Percentiles rank a stretch among this genome's conserved stretches.
Evolutionary conservation across 257 asterid species (phyloP).

Genomic region (Nicotiana noctiflora): DNA sequence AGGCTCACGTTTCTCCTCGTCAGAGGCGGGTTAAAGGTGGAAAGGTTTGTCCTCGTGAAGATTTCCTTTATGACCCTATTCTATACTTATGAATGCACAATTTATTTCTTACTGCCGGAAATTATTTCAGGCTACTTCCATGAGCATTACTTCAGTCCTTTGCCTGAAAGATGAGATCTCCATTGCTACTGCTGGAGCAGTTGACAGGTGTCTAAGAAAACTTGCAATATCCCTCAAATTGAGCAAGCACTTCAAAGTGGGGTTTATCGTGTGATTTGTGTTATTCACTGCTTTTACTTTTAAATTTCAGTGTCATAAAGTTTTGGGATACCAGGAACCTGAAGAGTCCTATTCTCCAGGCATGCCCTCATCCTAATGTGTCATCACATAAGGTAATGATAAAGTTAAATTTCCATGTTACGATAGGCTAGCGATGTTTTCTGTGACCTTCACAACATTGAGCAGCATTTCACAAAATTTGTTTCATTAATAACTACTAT

Average conservation of each 20-base stretch:
- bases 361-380: constrained; percentile 48
- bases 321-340: constrained; percentile 86
- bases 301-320: constrained; percentile 47
- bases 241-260: not conserved
- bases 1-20: constrained; percentile 54
- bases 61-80: not conserved
- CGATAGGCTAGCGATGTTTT: not conserved
- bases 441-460: not conserved
- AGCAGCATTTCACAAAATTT: not conserved
- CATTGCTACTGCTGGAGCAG: constrained; percentile 93
- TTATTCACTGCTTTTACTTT: not conserved
- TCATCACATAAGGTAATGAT: constrained; percentile 39
- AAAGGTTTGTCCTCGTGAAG: constrained; percentile 38
- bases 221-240: constrained; percentile 6
- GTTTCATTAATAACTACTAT: not conserved
- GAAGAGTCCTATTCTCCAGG: constrained; percentile 54
- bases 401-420: not conserved
- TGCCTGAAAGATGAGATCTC: constrained; percentile 75
- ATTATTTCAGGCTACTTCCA: constrained; percentile 50
- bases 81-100: not conserved
- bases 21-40: constrained; percentile 49
- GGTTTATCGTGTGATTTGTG: constrained; percentile 6
- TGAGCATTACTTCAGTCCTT: constrained; percentile 86
- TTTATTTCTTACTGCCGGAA: not conserved
- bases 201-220: constrained; percentile 54